Base-by-base conservation (phyloP, 352 stramenopile genomes). In the Pythium phragmiticola region DNA sequence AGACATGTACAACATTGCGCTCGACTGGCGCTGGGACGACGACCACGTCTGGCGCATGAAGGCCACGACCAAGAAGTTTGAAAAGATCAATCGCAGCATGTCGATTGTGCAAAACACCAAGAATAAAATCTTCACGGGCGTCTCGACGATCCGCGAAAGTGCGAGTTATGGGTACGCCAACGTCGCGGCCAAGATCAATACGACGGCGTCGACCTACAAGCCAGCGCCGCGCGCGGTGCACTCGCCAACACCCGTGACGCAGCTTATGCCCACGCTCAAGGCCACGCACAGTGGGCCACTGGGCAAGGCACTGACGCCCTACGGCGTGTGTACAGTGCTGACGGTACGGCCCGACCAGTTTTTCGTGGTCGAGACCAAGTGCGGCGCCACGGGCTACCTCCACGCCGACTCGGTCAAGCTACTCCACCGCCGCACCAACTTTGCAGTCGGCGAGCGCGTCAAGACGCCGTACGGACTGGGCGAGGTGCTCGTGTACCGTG, bases 41-140 rank as follows among this genome's bases (percentile, higher is more conserved):
- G 84, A 94, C 54, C 86, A 94, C 59, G 84, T 94, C 17, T 94
- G 83, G 83, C 82, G 84, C 64, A 94, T 94, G 86, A 94, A 92
- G 63, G 86, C 86, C 17, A 93, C 83, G n/a, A 92, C 83, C 50
- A 94, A 94, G 67, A 94, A 92, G 78, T 94, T 94, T 55, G 84
- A 94, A 43, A 92, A 90, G 74, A 80, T 94, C 50, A 48, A 64
- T 43, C 66, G 72, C 47, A 68, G 75, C n/a, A 71, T 75, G 30
- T 89, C 76, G 34, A 76, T 91, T 48, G 88, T 91, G 45, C 79
- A 91, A 61, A 87, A 85, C 70, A 91, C 80, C 30, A 94, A 92
- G 70, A 92, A 89, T 66, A 76, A 68, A 41, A 69, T 92, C 30
- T 90, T 92, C 45, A 80, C 90, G 61, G 81, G 84, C 23, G 89